A percentile compares a stretch with the other conserved stretches of the same genome.
phyloP scores from a whole-genome alignment of 2,329 filamentous ascomycete species.

The Hymenotorrendiella dingleyae region DNA sequence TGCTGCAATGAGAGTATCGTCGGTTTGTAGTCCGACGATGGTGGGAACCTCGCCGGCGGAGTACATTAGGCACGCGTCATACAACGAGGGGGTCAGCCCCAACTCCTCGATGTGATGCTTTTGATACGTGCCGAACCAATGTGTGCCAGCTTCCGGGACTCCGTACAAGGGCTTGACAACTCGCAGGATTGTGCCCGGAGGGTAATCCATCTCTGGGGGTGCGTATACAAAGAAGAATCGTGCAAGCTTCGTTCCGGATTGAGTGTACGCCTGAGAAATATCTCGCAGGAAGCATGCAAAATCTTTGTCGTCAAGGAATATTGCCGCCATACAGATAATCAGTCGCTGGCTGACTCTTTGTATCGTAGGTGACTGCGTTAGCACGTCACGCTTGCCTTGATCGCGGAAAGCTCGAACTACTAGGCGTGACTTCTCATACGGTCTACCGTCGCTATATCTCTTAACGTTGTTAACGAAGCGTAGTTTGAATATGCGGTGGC shows the following conservation, averaged over 20 bases:
- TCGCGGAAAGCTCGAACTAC: slow-evolving; percentile 14
- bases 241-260: slow-evolving; percentile 9
- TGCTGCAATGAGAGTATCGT: slow-evolving; percentile 11
- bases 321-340: slow-evolving; percentile 2
- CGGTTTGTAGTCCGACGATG: slow-evolving; percentile 10
- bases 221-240: slow-evolving; percentile 8
- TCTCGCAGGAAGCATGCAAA: slow-evolving; percentile 8
- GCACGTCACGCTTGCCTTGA: slow-evolving; percentile 2
- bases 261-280: slow-evolving; percentile 10
- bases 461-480: slow-evolving; percentile 15
- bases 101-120: slow-evolving; percentile 6
- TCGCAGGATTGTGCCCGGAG: neutral
- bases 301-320: neutral
- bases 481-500: neutral
- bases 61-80: slow-evolving; percentile 3
- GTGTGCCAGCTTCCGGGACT: slow-evolving; percentile 9
- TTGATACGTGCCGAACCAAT: slow-evolving; percentile 12
- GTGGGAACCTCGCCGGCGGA: neutral
- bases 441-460: slow-evolving; percentile 4
- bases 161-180: slow-evolving; percentile 12
- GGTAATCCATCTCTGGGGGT: neutral
- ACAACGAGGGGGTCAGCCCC: slow-evolving; percentile 7
- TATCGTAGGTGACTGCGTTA: slow-evolving; percentile 14
- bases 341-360: slow-evolving; percentile 8
- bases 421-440: slow-evolving; percentile 13